Conservation (phyloP, 176 grass and related monocot species). For the Avena atlantica region DNA sequence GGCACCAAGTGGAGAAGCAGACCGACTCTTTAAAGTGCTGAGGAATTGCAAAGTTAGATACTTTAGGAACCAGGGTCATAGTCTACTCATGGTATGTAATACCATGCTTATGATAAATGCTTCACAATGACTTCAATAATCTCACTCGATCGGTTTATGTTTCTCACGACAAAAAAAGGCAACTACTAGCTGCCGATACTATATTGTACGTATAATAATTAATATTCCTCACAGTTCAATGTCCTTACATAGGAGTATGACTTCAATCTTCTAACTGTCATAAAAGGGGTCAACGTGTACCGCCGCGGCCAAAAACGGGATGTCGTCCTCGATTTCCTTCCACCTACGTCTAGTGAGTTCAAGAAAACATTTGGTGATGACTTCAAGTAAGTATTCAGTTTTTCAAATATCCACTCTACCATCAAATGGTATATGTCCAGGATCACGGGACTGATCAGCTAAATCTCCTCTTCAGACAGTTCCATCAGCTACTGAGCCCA, state of each 20-base stretch:
- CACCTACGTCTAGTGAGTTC: conserved; percentile 75
- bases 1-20: conserved; percentile 73
- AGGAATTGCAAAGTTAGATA: conserved; percentile 79
- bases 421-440: neutral
- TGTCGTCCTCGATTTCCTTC: conserved; percentile 62
- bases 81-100: conserved; percentile 65
- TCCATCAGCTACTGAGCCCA: conserved; percentile 58
- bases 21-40: conserved; percentile 60
- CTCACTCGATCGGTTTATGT: too few relatives aligned
- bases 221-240: neutral
- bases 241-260: conserved; percentile 61
- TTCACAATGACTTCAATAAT: neutral
- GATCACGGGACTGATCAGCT: neutral
- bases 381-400: conserved; percentile 42
- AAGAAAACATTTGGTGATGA: conserved; percentile 69
- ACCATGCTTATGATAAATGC: neutral
- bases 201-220: too few relatives aligned
- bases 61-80: conserved; percentile 87
- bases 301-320: conserved; percentile 61
- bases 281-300: conserved; percentile 73
- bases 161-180: too few relatives aligned
- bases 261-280: conserved; percentile 72
- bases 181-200: too few relatives aligned
- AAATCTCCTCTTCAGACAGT: conserved; percentile 49
- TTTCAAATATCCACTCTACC: conserved; percentile 2